These are phyloP conservation scores for Adenanthera pavonina DNA, from an alignment of 306 rosid genomes.

Conservation along the genomic window DNA sequence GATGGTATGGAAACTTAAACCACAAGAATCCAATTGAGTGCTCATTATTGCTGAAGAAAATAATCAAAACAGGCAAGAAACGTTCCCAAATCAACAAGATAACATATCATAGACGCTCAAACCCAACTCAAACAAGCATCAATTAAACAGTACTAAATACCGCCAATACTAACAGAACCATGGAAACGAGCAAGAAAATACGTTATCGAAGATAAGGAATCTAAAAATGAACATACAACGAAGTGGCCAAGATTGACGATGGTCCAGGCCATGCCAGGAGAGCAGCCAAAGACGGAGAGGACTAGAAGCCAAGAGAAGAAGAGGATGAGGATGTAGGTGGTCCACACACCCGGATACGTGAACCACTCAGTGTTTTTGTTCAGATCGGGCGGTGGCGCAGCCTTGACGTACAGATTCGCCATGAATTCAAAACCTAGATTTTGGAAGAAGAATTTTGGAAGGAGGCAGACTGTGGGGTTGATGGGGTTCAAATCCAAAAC, in stretches of 20 bases:
- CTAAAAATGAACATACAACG: conserved; percentile 48
- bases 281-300: conserved; percentile 82
- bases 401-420: conserved; percentile 92
- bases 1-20: neutral
- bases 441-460: neutral
- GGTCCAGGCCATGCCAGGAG: conserved; percentile 99
- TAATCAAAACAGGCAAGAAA: neutral
- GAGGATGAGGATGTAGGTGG: conserved; percentile 90
- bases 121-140: neutral
- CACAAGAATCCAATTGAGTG: neutral
- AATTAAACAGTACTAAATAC: neutral
- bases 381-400: conserved; percentile 94
- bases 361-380: conserved; percentile 99
- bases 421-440: conserved; percentile 39
- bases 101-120: neutral
- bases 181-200: neutral
- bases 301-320: conserved; percentile 90
- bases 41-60: neutral
- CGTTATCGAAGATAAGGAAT: neutral
- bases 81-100: neutral
- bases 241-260: conserved; percentile 88
- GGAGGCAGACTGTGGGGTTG: neutral
- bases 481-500: conserved; percentile 7
- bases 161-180: neutral
- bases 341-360: conserved; percentile 99